Conservation (phyloP, 1,284 basidiomycete species). For the Fomes fomentarius region DNA sequence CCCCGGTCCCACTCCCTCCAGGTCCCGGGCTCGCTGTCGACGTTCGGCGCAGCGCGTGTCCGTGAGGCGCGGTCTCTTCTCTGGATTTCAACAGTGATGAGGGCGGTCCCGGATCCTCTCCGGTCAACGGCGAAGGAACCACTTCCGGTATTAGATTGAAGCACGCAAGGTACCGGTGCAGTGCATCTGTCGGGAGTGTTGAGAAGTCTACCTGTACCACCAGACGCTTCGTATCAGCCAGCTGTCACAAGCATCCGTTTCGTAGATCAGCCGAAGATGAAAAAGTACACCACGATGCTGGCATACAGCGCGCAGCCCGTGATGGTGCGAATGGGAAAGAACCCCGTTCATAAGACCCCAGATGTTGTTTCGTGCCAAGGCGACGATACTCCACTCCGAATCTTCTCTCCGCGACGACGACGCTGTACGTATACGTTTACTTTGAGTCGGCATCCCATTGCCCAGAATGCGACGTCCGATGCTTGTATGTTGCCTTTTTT, state of each 20-base stretch:
- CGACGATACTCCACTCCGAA: constrained; percentile 14
- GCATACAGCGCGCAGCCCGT: not conserved
- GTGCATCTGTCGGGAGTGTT: constrained; percentile 57
- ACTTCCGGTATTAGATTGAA: constrained; percentile 70
- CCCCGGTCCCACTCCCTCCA: constrained; percentile 52
- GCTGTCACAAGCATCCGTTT: constrained; percentile 14
- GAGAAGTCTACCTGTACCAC: constrained; percentile 67
- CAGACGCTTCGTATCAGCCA: constrained; percentile 16
- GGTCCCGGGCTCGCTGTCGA: constrained; percentile 33
- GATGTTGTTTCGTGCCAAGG: constrained; percentile 12
- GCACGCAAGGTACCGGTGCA: constrained; percentile 71
- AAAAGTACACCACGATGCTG: not conserved
- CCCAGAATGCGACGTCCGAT: not conserved
- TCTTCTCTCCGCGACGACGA: constrained; percentile 1
- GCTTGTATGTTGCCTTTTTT: not conserved
- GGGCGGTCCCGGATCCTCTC: constrained; percentile 70
- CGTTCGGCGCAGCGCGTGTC: constrained; percentile 41
- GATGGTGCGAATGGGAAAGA: not conserved
- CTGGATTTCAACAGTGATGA: constrained; percentile 51
- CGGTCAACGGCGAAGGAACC: constrained; percentile 67
- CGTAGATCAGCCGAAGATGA: not conserved
- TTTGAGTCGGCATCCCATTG: not conserved
- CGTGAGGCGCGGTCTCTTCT: constrained; percentile 29
- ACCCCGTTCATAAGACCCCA: not conserved
- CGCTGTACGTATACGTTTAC: not conserved